phyloP scores from a whole-genome alignment of 805 yeast genomes.

The Zygosaccharomyces rouxii region DNA sequence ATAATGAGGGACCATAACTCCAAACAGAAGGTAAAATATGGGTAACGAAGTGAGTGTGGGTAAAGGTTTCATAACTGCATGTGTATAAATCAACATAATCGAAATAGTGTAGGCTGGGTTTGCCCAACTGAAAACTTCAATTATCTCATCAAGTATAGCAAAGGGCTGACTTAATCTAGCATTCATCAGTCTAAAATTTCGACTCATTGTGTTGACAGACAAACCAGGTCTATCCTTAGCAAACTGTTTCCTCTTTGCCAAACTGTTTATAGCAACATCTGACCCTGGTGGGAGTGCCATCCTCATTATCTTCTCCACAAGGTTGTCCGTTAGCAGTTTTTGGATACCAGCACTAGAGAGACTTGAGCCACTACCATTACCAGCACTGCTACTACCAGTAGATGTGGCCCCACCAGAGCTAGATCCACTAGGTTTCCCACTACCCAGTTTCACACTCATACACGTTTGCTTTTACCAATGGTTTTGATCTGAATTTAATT shows the following conservation, averaged over 20 bases:
- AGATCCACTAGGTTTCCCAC: slow-evolving; percentile 4
- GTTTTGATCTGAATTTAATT: neutral
- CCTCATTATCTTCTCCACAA: slow-evolving; percentile 64
- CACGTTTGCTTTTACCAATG: slow-evolving; percentile 1
- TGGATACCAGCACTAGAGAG: slow-evolving; percentile 23
- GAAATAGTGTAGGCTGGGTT: slow-evolving; percentile 60
- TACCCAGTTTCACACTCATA: slow-evolving; percentile 7
- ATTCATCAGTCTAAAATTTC: slow-evolving; percentile 57
- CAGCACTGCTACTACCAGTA: slow-evolving; percentile 3
- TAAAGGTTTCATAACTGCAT: slow-evolving; percentile 57
- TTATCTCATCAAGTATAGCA: slow-evolving; percentile 52
- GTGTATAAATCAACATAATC: slow-evolving; percentile 46
- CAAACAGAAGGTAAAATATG: slow-evolving; percentile 46
- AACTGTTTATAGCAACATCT: slow-evolving; percentile 40
- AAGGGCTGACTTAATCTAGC: slow-evolving; percentile 61
- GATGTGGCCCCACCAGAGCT: neutral
- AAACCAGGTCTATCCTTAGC: slow-evolving; percentile 65
- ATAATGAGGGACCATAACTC: slow-evolving; percentile 66
- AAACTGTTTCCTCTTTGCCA: slow-evolving; percentile 52
- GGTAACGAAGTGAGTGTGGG: slow-evolving; percentile 51
- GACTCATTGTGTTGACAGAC: slow-evolving; percentile 65
- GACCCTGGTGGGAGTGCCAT: slow-evolving; percentile 68
- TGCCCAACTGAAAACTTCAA: slow-evolving; percentile 58
- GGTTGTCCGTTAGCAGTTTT: slow-evolving; percentile 54
- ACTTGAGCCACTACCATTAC: slow-evolving; percentile 5